These are phyloP conservation scores for Myriosclerotinia duriaeana DNA, from an alignment of 2,329 filamentous ascomycete species.

Conservation along the genomic window DNA sequence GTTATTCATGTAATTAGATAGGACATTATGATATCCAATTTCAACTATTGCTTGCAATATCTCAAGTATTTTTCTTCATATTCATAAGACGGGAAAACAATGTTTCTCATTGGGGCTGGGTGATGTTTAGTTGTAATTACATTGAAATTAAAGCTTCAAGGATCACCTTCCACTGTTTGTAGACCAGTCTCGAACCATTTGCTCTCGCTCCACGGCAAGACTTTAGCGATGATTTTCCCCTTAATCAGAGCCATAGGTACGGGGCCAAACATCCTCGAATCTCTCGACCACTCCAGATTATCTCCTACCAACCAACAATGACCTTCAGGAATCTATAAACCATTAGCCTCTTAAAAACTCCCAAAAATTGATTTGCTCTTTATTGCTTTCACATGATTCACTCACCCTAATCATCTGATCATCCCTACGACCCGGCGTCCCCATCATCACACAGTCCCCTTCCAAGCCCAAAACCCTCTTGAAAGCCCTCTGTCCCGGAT, in stretches of 20 bases:
- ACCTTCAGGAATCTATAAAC: conserved; percentile 73
- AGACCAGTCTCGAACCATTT: conserved; percentile 52
- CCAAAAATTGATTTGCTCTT: neutral
- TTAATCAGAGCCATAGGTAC: conserved; percentile 80
- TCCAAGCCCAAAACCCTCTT: conserved; percentile 58
- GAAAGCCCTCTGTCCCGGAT: conserved; percentile 58
- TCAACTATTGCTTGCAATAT: conserved; percentile 17
- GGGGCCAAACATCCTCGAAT: conserved; percentile 84
- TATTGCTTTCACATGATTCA: neutral
- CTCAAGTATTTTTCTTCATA: neutral
- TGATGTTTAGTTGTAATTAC: neutral
- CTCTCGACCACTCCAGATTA: conserved; percentile 78
- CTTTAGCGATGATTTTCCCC: conserved; percentile 72
- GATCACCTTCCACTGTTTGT: conserved; percentile 34
- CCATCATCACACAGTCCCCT: conserved; percentile 68
- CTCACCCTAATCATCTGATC: conserved; percentile 58
- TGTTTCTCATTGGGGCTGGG: too few relatives aligned
- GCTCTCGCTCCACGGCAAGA: conserved; percentile 53
- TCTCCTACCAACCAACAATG: conserved; percentile 93
- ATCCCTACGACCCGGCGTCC: conserved; percentile 52
- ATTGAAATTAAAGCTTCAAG: neutral
- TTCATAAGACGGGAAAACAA: neutral
- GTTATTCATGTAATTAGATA: conserved; percentile 43
- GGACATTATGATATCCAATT: conserved; percentile 40
- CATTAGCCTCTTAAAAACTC: conserved; percentile 4